phyloP scores from a whole-genome alignment of 2,329 filamentous ascomycete species.

The Diaporthe destruens region DNA sequence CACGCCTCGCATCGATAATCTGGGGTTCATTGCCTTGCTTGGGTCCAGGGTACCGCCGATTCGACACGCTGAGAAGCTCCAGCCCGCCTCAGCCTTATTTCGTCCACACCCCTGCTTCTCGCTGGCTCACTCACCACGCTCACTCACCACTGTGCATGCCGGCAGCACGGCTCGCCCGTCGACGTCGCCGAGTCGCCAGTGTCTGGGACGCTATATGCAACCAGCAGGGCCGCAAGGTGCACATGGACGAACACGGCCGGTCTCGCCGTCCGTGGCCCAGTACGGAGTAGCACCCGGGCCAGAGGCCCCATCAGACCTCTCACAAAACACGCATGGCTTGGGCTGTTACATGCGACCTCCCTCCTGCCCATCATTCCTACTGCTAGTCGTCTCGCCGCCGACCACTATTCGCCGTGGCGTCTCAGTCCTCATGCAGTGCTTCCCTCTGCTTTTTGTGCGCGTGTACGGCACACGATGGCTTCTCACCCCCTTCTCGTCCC shows the following conservation, averaged over 20 bases:
- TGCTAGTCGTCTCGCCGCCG: constrained; percentile 10
- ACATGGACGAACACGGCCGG: constrained; percentile 6
- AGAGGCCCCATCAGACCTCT: constrained; percentile 12
- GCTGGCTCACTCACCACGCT: not conserved
- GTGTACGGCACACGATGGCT: constrained; percentile 13
- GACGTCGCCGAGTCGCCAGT: not conserved
- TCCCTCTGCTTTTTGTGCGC: not conserved
- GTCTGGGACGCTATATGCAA: not conserved
- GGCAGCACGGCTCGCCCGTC: no score
- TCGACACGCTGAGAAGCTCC: constrained; percentile 30
- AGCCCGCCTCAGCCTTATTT: constrained; percentile 38
- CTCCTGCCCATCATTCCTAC: constrained; percentile 9
- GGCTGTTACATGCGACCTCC: constrained; percentile 24
- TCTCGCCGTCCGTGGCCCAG: constrained; percentile 1
- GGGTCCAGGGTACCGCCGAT: constrained; percentile 18
- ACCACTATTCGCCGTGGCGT: constrained; percentile 38
- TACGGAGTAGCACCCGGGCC: not conserved
- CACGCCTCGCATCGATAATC: constrained; percentile 26
- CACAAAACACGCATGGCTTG: constrained; percentile 31
- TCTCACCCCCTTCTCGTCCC: not conserved
- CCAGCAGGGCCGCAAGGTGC: not conserved
- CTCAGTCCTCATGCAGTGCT: constrained; percentile 35
- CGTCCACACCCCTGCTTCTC: constrained; percentile 10
- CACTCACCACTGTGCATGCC: no score
- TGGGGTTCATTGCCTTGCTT: constrained; percentile 24